These are phyloP conservation scores for Debaryomyces prosopidis DNA, from an alignment of 805 yeast genomes.

Conservation along the genomic window DNA sequence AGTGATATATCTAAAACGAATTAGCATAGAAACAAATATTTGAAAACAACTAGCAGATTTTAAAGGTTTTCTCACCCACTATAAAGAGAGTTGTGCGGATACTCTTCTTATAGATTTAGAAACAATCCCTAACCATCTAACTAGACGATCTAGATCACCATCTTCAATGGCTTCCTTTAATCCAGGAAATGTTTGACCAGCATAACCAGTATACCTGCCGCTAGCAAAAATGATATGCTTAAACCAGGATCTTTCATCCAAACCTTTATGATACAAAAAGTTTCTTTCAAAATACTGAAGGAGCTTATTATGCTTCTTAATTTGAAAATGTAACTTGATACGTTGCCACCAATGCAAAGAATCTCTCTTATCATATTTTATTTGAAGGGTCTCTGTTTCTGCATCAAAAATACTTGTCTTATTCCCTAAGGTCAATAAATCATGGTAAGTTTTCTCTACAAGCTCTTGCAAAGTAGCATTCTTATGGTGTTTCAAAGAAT, in stretches of 20 bases:
- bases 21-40: too few relatives aligned
- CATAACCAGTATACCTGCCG: conserved; percentile 49
- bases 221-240: conserved; percentile 67
- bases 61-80: not conserved
- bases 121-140: conserved; percentile 46
- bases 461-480: conserved; percentile 24
- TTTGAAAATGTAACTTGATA: conserved; percentile 28
- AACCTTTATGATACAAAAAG: conserved; percentile 49
- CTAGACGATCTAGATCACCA: conserved; percentile 43
- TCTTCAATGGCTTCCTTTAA: conserved; percentile 54
- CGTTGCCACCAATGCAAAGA: conserved; percentile 36
- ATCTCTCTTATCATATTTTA: conserved; percentile 29
- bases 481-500: conserved; percentile 11
- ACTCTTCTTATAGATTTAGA: conserved; percentile 36
- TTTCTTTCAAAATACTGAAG: conserved; percentile 52
- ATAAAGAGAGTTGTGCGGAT: conserved; percentile 3
- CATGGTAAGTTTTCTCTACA: conserved; percentile 18
- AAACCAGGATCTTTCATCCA: conserved; percentile 56
- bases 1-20: too few relatives aligned
- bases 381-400: conserved; percentile 26
- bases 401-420: conserved; percentile 29
- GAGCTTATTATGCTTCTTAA: conserved; percentile 35
- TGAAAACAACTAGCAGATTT: too few relatives aligned
- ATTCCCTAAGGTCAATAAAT: conserved; percentile 20
- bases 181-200: conserved; percentile 59